Base-by-base conservation (phyloP, 192 early-diverging fungal genomes). In the Obelidium mucronatum region DNA sequence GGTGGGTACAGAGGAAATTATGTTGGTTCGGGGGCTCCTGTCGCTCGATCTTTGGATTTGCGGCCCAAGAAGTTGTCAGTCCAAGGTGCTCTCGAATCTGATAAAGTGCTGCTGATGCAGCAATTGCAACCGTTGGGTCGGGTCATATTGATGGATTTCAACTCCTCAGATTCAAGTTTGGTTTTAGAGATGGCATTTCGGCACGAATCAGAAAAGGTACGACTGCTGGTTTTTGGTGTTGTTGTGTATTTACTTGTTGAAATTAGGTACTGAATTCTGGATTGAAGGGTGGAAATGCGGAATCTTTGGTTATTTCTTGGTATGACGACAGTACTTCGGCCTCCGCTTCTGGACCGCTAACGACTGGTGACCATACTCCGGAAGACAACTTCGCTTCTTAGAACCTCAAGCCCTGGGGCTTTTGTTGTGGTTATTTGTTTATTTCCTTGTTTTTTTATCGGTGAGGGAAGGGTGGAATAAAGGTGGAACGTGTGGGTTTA, bases 1-100 rank as follows among this genome's bases (percentile, higher is more conserved):
- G 85, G 89, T 35, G 81, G 82, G 52, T 82, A 90, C 35, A 80
- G 84, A 51, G 84, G 85, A 15, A 87, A 82, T 5, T 55, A 61
- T 39, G 74, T 54, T 40, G 79, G 81, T 37, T 83, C 79, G n/a
- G 79, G 76, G 36, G 76, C 55, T 6, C 77, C 73, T 22, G n/a
- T 84, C 53, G 83, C 88, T 19, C 86, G 82, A n/a, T 81, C 82
- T 11, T 77, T 94, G 30, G 93, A 94, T 80, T 91, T 94, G 67
- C 87, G 93, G 11, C 78, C 93, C 1, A 90, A 90, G 33, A 93
- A 90, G 75, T 55, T 94, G 24, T 73, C 86, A 58, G 73, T 94
- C 24, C 85, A 91, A 52, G 83, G 87, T n/a, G 72, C 90, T 3
- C 82, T 81, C 13, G 61, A 78, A 36, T 69, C 75, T 0, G 78